Evolutionary conservation across 2,329 filamentous ascomycete species (phyloP).

Genomic region (Aspergillus pseudoglaucus): DNA sequence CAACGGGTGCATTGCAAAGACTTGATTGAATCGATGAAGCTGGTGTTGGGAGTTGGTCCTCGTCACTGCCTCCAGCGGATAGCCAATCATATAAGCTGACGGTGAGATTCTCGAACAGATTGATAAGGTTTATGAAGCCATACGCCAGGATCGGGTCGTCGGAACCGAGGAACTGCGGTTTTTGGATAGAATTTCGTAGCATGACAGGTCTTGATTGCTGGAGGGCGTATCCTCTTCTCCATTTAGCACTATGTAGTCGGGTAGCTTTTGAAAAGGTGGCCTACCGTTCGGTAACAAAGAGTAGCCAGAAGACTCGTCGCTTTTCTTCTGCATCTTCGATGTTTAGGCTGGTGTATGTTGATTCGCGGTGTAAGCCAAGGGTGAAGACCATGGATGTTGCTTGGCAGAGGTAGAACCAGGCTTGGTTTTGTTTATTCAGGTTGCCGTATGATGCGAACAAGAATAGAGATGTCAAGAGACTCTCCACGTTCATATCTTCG

Average conservation of each 20-base stretch:
- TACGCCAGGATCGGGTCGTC: constrained; percentile 43
- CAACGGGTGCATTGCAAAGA: constrained; percentile 41
- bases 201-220: constrained; percentile 64
- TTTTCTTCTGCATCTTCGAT: constrained; percentile 56
- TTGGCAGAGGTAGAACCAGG: constrained; percentile 74
- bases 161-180: constrained; percentile 56
- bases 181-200: constrained; percentile 59
- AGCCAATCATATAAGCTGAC: constrained; percentile 34
- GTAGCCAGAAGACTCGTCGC: constrained; percentile 65
- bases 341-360: constrained; percentile 43
- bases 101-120: constrained; percentile 34
- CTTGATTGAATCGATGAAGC: constrained; percentile 45
- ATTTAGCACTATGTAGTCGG: not conserved
- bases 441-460: constrained; percentile 67
- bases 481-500: constrained; percentile 35
- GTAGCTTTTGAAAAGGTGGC: constrained; percentile 12
- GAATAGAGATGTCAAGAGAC: constrained; percentile 66
- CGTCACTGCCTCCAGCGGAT: constrained; percentile 27
- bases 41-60: constrained; percentile 21
- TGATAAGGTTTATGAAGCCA: constrained; percentile 36
- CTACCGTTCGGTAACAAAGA: constrained; percentile 65
- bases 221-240: constrained; percentile 59
- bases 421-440: constrained; percentile 65
- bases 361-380: constrained; percentile 39
- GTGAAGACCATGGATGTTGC: constrained; percentile 58